Base-by-base conservation (phyloP, 2,329 filamentous ascomycete genomes). In the Sclerotinia subarctica region DNA sequence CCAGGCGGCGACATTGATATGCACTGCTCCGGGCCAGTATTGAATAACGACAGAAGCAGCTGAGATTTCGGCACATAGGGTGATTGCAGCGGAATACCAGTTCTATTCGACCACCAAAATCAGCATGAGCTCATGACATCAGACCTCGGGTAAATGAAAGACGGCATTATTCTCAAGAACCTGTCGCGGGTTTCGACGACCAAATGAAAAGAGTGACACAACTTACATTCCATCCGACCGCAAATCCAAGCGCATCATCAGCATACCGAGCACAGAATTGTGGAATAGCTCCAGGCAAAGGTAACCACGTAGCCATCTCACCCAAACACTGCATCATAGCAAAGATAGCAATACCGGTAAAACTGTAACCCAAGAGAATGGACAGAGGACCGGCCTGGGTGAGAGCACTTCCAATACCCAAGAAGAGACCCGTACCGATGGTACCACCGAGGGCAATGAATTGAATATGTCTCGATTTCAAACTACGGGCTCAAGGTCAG, bases 391-490 rank as follows among this genome's bases (percentile, higher is more conserved):
- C 85, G 38, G 81, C 84, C n/a, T 80, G 82, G 38, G 82, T 81
- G 44, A 87, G 82, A 1, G 83, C 82, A 69, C 81, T 78, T 51
- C 85, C 85, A 8, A 84, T 83, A 58, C 82, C 82, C 13, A 87
- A 78, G 75, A 87, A 86, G 0, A 86, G 76, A 69, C 84, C 84
- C 3, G 84, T 85, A 52, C 82, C 79, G 69, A 87, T 87, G 5
- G 84, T 85, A 68, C 85, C 85, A 66, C 85, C 84, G 19, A 88
- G 80, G 19, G 85, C 85, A 73, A 88, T 88, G 74, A 86, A 85
- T 70, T 86, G 80, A 63, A 86, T 84, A 74, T 87, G 85, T 71
- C 84, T 81, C 49, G 82, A 83, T 67, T 76, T 75, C 44, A 75
- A 67, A 56, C 76, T 76, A 52, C 5, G 59, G 49, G 52, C 29